Percentiles rank a stretch among this genome's conserved stretches.
Conservation (phyloP, 192 early-diverging fungal species). For the Coemansia sp. region DNA sequence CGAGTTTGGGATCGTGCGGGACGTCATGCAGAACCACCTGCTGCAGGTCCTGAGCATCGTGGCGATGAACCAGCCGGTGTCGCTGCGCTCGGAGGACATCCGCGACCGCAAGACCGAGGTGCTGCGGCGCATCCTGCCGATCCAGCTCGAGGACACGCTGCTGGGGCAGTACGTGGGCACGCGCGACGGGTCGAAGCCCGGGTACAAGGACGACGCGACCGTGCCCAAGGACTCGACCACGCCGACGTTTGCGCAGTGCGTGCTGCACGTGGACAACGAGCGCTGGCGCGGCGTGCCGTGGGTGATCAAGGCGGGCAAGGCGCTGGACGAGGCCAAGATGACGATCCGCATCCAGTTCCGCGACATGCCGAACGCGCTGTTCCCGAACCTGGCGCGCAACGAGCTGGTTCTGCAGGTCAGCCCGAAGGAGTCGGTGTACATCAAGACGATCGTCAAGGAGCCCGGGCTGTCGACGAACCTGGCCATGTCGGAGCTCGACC, state of each 20-base stretch:
- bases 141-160: slow-evolving; percentile 77
- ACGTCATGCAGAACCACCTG: slow-evolving; percentile 93
- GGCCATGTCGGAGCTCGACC: slow-evolving; percentile 88
- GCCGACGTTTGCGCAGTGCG: slow-evolving; percentile 88
- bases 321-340: slow-evolving; percentile 89
- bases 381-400: slow-evolving; percentile 77
- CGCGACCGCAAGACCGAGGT: slow-evolving; percentile 96
- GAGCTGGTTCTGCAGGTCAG: slow-evolving; percentile 95
- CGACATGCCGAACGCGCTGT: slow-evolving; percentile 82
- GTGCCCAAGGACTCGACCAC: slow-evolving; percentile 83
- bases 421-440: slow-evolving; percentile 92
- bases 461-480: slow-evolving; percentile 84
- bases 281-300: slow-evolving; percentile 80
- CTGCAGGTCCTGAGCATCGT: slow-evolving; percentile 91
- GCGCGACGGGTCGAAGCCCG: slow-evolving; percentile 76
- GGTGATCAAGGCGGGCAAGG: slow-evolving; percentile 82
- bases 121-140: slow-evolving; percentile 75
- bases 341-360: slow-evolving; percentile 97
- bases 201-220: slow-evolving; percentile 92
- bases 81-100: slow-evolving; percentile 85
- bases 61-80: slow-evolving; percentile 92
- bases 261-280: slow-evolving; percentile 89
- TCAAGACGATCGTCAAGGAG: slow-evolving; percentile 96
- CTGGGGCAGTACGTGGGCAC: slow-evolving; percentile 88
- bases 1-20: slow-evolving; percentile 97